Conservation (phyloP, 495 filamentous ascomycete species). For the Daldinia caldariorum region DNA sequence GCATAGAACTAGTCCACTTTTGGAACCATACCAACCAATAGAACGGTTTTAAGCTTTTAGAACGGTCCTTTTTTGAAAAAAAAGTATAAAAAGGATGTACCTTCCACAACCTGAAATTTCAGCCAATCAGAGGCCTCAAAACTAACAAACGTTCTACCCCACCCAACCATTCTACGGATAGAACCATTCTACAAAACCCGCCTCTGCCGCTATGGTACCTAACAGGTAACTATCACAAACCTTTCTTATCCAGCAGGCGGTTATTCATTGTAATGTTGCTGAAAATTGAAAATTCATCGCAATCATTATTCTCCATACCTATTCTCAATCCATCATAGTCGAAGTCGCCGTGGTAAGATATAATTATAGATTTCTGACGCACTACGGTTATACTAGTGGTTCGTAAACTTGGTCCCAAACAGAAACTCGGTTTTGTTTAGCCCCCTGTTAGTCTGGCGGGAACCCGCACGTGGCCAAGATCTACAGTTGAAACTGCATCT, state of each 20-base stretch:
- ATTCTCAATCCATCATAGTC: background rate
- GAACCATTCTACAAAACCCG: too few relatives aligned
- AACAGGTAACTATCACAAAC: too few relatives aligned
- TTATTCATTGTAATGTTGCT: background rate
- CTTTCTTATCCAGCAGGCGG: background rate
- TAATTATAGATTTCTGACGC: slow-evolving; percentile 6
- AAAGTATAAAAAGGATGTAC: too few relatives aligned
- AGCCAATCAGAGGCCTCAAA: too few relatives aligned
- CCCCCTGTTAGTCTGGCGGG: slow-evolving; percentile 10
- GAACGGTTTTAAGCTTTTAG: too few relatives aligned
- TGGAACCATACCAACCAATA: too few relatives aligned
- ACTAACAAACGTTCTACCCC: too few relatives aligned
- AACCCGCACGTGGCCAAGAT: slow-evolving; percentile 22
- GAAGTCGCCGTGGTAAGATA: background rate
- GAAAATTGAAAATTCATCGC: background rate
- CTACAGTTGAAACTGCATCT: slow-evolving; percentile 35
- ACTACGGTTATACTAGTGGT: background rate
- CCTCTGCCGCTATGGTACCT: too few relatives aligned
- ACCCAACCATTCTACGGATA: too few relatives aligned
- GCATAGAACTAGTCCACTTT: too few relatives aligned
- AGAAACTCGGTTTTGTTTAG: background rate
- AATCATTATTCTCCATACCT: background rate
- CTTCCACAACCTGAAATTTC: too few relatives aligned
- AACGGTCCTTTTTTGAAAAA: too few relatives aligned
- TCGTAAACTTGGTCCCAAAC: background rate